Base-by-base conservation (phyloP, 2,329 filamentous ascomycete species). In the Alternaria tenuissima region DNA sequence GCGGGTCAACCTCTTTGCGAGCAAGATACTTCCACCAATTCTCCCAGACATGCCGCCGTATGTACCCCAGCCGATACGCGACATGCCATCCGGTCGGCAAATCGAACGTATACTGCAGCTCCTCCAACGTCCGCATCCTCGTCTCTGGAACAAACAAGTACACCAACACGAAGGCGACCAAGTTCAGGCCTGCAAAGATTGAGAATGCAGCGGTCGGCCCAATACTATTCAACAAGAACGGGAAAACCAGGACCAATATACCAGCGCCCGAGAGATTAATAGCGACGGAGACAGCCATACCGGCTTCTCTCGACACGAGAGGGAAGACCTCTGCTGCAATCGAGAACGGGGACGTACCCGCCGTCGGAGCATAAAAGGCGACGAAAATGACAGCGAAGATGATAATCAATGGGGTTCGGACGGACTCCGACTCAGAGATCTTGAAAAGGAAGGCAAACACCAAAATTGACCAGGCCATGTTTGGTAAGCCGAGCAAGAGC, bases 241-340 rank as follows among this genome's bases (percentile, higher is more conserved):
- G 77, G 54, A 79, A 80, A 2, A 76, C 76, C 12, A 81, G 64
- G 1, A 72, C 75, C 28, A 81, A 65, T 7, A 79, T 62, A 3
- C 78, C 73, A 8, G 78, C 78, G 64, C 76, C 80, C 38, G 76
- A 69, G 18, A 79, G 74, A 28, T 76, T 76, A 4, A 78, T 76
- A 1, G 77, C 76, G 3, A 80, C 77, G 1, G 77, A 76, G 44
- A 77, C 78, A 28, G 71, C 73, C 65, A 70, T 68, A 2, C 68
- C 68, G 2, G 58, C 66, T 52, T 71, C 68, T n/a, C 68, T 60
- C 38, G 65, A 68, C 7, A 71, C 66, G n/a, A 70, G 38, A 14
- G 67, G 67, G 22, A 68, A 70, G 4, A 69, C 66, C 16, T 71
- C 66, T 16, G 66, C 67, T 3, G 65, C 66, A 38, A 68, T 70